phyloP scores from a whole-genome alignment of 306 rosid genomes.

The Parietaria judaica region DNA sequence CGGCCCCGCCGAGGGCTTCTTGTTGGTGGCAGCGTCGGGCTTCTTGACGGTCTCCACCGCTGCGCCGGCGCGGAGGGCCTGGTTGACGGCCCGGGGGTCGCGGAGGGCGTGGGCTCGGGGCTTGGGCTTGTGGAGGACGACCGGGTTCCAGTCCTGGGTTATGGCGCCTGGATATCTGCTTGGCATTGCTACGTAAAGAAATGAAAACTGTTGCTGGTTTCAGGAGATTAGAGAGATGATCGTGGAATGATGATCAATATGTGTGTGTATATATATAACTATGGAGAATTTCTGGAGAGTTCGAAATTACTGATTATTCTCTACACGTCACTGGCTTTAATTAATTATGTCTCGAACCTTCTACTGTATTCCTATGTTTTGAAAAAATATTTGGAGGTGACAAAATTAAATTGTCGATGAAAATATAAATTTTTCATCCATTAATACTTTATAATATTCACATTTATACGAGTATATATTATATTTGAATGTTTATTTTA shows the following conservation, averaged over 20 bases:
- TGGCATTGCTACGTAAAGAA: slow-evolving; percentile 36
- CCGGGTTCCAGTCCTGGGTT: slow-evolving; percentile 75
- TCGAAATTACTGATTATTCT: background rate
- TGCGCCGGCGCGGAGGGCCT: slow-evolving; percentile 57
- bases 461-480: too few species aligned
- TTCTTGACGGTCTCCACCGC: slow-evolving; percentile 56
- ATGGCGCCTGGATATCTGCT: slow-evolving; percentile 49
- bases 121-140: slow-evolving; percentile 49
- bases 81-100: slow-evolving; percentile 60
- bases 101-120: slow-evolving; percentile 55
- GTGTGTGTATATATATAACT: background rate
- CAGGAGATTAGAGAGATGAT: background rate
- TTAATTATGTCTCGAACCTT: slow-evolving; percentile 5
- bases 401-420: too few species aligned
- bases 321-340: background rate
- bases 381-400: too few species aligned
- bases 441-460: too few species aligned
- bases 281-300: slow-evolving; percentile 27
- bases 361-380: background rate
- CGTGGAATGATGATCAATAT: background rate
- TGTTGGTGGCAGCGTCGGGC: slow-evolving; percentile 51
- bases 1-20: slow-evolving; percentile 27
- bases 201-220: background rate
- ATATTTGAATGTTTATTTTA: too few species aligned
- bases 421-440: too few species aligned